Base-by-base conservation (phyloP, 1,139 yeast genomes). In the Pichia sp. region DNA sequence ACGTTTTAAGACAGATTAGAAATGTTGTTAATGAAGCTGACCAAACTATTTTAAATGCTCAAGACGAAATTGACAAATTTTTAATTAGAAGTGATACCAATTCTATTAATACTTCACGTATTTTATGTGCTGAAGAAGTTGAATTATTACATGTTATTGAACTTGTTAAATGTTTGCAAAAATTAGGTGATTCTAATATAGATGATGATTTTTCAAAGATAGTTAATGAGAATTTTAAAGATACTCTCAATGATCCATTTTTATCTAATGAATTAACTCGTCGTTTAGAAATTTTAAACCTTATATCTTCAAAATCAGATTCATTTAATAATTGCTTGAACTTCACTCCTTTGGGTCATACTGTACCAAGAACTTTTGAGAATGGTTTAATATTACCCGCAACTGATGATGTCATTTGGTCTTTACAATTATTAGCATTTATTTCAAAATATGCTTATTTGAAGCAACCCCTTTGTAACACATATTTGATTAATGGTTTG, bases 331-430 rank as follows among this genome's bases (percentile, higher is more conserved):
- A 30, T 35, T 18, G 33, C 14, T 29, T 31, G 32, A 27, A 21
- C 21, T 16, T 28, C 26, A 35, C 22, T 30, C 41, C 35, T 9
- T 23, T 39, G 13, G 25, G 26, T 28, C 45, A 38, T 34, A 57
- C 68, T 3, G 61, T 67, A 1, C 89, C 88, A 6, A 69, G 95
- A 46, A 70, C 68, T 38, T 85, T 86, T 56, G 71, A 80, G 25
- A 76, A 80, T 43, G 94, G 95, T 2, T 79, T 81, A 20, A 74
- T 88, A 15, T 74, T 87, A 10, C 96, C 96, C 1, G 74, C 87
- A 47, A 95, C 86, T 49, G 96, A 89, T 57, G 98, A 91, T 59
- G 85, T 91, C 23, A 80, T 87, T 27, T 88, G 96, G 96, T 83
- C 95, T 6, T 69, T 91, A 41, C 97, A 91, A 62, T 70, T 91